A percentile compares a stretch with the other conserved stretches of the same genome.
Conservation (phyloP, 192 early-diverging fungal genomes). For the Dissophora ornata region DNA sequence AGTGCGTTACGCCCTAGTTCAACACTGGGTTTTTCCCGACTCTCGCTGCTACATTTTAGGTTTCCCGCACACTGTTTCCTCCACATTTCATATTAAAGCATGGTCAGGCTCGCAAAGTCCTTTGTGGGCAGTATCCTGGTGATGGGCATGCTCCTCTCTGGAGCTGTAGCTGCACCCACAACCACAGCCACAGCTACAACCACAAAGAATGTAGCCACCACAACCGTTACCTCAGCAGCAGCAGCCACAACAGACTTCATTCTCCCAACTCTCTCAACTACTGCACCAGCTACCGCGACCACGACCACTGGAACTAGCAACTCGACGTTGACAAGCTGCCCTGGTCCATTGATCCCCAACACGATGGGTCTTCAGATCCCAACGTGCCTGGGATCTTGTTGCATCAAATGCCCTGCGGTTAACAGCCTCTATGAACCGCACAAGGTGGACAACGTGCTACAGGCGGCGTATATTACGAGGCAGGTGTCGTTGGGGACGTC, state of each 20-base stretch:
- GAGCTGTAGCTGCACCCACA: background rate
- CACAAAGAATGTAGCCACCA: too few species aligned
- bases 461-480: conserved; percentile 29
- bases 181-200: background rate
- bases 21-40: too few species aligned
- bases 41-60: too few species aligned
- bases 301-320: conserved; percentile 2
- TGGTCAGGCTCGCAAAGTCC: conserved; percentile 11
- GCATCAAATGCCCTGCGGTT: conserved; percentile 42
- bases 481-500: conserved; percentile 26
- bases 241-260: background rate
- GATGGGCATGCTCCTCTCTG: background rate
- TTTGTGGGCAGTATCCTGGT: background rate
- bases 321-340: conserved; percentile 4
- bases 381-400: conserved; percentile 9
- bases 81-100: background rate
- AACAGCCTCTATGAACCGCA: conserved; percentile 44
- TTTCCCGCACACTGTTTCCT: background rate
- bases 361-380: conserved; percentile 6
- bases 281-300: too few species aligned
- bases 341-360: conserved; percentile 33
- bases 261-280: background rate
- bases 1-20: too few species aligned
- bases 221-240: background rate
- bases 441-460: conserved; percentile 25